Conservation (phyloP, 2,329 filamentous ascomycete genomes). For the Cladosporium velox region DNA sequence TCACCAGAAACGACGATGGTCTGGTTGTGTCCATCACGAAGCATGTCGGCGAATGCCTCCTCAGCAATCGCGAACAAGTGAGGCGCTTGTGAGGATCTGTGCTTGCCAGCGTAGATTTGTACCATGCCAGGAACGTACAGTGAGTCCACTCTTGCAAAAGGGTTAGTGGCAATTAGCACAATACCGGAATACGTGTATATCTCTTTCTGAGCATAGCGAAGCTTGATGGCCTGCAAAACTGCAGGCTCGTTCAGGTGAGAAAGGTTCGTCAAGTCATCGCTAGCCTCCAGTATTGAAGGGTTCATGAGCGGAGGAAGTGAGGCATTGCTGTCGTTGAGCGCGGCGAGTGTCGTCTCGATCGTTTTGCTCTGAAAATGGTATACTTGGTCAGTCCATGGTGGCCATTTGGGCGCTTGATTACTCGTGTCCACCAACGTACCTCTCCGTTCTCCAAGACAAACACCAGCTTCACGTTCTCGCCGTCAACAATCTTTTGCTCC, state of each 20-base stretch:
- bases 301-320: slow-evolving; percentile 94
- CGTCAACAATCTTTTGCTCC: slow-evolving; percentile 77
- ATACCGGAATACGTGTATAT: slow-evolving; percentile 99
- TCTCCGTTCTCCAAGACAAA: slow-evolving; percentile 93
- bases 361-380: slow-evolving; percentile 66
- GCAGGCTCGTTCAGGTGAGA: slow-evolving; percentile 98
- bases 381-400: slow-evolving; percentile 16
- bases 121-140: slow-evolving; percentile 99
- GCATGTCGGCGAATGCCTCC: slow-evolving; percentile 98
- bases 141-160: slow-evolving; percentile 94
- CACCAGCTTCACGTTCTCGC: slow-evolving; percentile 81
- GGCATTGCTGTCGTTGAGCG: slow-evolving; percentile 73
- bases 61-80: slow-evolving; percentile 99
- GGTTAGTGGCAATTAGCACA: slow-evolving; percentile 96
- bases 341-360: slow-evolving; percentile 74
- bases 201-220: slow-evolving; percentile 97
- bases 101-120: slow-evolving; percentile 97
- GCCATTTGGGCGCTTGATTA: not conserved
- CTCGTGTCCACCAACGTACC: slow-evolving; percentile 53
- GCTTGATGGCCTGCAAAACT: slow-evolving; percentile 93
- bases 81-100: slow-evolving; percentile 92
- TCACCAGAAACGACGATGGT: slow-evolving; percentile 99
- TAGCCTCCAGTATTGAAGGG: slow-evolving; percentile 95
- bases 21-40: slow-evolving; percentile 93
- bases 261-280: slow-evolving; percentile 94